Percentiles rank a stretch among this genome's conserved stretches.
Conservation (phyloP, 257 asterid genomes). For the Fraxinus pennsylvanica region DNA sequence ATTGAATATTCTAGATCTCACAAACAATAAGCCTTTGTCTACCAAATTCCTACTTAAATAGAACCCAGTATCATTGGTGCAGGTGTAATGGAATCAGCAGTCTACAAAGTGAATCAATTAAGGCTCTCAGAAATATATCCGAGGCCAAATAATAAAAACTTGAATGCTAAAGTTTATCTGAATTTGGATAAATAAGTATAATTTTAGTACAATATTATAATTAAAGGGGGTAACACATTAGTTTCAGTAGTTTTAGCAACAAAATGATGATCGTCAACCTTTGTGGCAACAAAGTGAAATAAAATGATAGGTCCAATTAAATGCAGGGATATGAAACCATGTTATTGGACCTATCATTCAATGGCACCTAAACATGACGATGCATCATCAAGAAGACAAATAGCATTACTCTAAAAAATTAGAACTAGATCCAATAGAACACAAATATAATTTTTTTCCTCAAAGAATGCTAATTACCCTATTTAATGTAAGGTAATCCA, state of each 20-base stretch:
- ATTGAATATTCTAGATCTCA: neutral
- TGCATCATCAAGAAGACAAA: too few species aligned
- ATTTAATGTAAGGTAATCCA: neutral
- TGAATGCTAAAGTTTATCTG: neutral
- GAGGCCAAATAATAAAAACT: neutral
- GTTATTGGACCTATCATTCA: too few species aligned
- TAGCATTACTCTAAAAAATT: neutral
- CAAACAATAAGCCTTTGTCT: neutral
- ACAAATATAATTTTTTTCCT: neutral
- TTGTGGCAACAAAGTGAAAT: too few species aligned
- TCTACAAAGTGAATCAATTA: neutral
- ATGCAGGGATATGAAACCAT: neutral
- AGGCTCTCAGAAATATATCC: neutral
- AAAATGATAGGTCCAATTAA: too few species aligned
- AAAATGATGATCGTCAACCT: too few species aligned
- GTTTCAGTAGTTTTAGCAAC: neutral
- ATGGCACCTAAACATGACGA: too few species aligned
- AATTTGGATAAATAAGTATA: neutral
- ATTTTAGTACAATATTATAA: neutral
- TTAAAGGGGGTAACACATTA: neutral
- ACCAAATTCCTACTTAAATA: neutral
- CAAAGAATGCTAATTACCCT: neutral
- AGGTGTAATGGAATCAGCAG: neutral
- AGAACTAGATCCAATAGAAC: neutral
- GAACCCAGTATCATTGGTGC: neutral